Base-by-base conservation (phyloP, 2,329 filamentous ascomycete genomes). In the Paramyrothecium sp. region DNA sequence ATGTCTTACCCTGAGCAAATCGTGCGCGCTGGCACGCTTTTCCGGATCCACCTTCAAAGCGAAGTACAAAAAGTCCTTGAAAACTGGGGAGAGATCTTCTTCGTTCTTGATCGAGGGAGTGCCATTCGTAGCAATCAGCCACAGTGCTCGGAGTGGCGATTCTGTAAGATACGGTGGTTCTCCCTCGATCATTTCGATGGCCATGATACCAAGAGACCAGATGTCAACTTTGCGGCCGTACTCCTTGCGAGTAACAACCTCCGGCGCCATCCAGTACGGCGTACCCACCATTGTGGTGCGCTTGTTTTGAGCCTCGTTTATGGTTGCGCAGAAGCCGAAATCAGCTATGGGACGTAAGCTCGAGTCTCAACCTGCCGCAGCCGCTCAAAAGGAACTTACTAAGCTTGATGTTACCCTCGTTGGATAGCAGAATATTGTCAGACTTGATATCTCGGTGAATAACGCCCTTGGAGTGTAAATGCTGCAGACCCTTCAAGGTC, bases 381-480 rank as follows among this genome's bases (percentile, higher is more conserved):
- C 21, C 50, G 51, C 23, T 30, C 22, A 34, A 4, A 10, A 46
- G 38, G 17, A 48, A 80, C 91, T 73, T 82, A 96, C 92, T 99
- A 56, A 99, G 86, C 77, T 99, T 99, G 75, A 99, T 98, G 72
- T 93, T 94, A 60, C 95, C 95, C 68, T 97, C 92, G 73, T 96
- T 82, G 13, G 94, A 96, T 34, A 99, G 81, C 44, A 99, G 81
- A 62, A 99, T 96, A 73, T 99, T 99, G 76, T 99, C 95, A 0
- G 94, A 98, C 77, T 99, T 99, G 79, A 99, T 99, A 70, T 99
- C 95, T 68, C 95, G 89, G 75, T 99, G 95, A 62, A 99, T 99
- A 46, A 99, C 95, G 56, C 93, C 93, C 76, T 98, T 98, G 16
- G 93, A 97, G 72, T 99, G 95, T 56, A 99, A 78, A 74, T 98